phyloP scores from a whole-genome alignment of 1,284 basidiomycete species.

The Tilletia caries region DNA sequence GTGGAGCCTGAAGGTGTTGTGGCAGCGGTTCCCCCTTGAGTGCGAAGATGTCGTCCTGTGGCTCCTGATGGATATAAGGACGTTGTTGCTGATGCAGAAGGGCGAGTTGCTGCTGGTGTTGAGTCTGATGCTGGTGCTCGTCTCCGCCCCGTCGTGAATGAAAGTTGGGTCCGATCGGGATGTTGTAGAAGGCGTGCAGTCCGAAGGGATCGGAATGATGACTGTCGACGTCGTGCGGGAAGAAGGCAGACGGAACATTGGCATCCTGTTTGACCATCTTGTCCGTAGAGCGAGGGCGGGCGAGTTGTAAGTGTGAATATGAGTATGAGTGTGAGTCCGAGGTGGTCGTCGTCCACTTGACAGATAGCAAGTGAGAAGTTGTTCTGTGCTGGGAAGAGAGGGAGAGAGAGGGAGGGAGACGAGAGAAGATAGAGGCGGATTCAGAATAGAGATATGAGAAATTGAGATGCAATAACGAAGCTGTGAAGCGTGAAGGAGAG shows the following conservation, averaged over 20 bases:
- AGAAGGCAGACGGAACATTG: constrained; percentile 2
- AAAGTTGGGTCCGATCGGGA: constrained; percentile 1
- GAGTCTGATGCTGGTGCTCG: background rate
- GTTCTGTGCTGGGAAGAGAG: too few species aligned
- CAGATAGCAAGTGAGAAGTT: too few species aligned
- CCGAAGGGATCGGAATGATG: constrained; percentile 1
- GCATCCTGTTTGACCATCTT: constrained; percentile 11
- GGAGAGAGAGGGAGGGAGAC: too few species aligned
- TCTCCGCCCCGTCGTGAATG: background rate
- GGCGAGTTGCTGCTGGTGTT: background rate
- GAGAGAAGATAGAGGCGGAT: too few species aligned
- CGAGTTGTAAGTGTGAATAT: background rate
- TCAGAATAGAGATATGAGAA: too few species aligned
- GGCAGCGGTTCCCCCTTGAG: constrained; percentile 18
- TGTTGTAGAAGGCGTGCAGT: constrained; percentile 2
- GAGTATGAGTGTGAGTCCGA: too few species aligned
- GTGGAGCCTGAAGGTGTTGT: background rate
- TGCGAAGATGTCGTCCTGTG: constrained; percentile 23
- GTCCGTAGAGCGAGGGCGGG: background rate
- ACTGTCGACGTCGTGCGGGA: background rate
- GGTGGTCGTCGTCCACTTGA: too few species aligned
- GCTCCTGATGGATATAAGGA: constrained; percentile 1
- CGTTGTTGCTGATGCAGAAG: background rate
- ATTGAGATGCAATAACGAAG: too few species aligned
- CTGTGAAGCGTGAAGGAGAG: too few species aligned